Conservation (phyloP, 139 green algal genomes). For the Gonium pectorale region DNA sequence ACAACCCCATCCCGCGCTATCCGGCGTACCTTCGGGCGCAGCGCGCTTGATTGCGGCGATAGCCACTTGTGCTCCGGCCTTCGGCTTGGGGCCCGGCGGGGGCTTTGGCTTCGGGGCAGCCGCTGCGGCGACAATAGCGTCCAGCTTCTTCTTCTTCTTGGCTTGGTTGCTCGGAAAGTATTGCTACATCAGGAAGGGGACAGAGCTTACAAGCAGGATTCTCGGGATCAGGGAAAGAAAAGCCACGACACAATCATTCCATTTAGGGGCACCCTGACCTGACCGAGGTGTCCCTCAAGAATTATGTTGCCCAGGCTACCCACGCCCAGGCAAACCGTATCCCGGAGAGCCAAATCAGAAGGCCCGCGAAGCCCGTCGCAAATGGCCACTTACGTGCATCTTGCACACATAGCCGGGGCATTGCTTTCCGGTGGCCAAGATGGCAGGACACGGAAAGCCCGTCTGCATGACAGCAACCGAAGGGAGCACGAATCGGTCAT, state of each 20-base stretch:
- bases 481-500: too few species aligned
- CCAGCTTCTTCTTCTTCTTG: conserved; percentile 34
- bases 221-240: too few species aligned
- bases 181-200: background rate
- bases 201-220: too few species aligned
- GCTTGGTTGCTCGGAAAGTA: conserved; percentile 21
- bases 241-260: too few species aligned
- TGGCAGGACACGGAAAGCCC: conserved; percentile 20
- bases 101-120: background rate
- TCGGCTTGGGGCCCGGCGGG: background rate
- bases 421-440: background rate
- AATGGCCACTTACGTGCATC: conserved; percentile 38
- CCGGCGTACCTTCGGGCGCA: background rate
- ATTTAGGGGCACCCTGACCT: too few species aligned
- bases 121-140: background rate
- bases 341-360: too few species aligned
- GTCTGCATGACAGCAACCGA: background rate
- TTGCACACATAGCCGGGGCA: conserved; percentile 37
- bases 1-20: too few species aligned
- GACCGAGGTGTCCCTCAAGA: too few species aligned
- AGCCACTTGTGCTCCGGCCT: background rate
- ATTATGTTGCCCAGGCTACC: too few species aligned
- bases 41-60: conserved; percentile 15
- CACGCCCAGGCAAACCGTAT: too few species aligned
- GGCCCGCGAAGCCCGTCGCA: too few species aligned